Percentiles rank a stretch among this genome's conserved stretches.
Evolutionary conservation across 2,329 filamentous ascomycete species (phyloP).

Genomic region (Fusarium sp.): DNA sequence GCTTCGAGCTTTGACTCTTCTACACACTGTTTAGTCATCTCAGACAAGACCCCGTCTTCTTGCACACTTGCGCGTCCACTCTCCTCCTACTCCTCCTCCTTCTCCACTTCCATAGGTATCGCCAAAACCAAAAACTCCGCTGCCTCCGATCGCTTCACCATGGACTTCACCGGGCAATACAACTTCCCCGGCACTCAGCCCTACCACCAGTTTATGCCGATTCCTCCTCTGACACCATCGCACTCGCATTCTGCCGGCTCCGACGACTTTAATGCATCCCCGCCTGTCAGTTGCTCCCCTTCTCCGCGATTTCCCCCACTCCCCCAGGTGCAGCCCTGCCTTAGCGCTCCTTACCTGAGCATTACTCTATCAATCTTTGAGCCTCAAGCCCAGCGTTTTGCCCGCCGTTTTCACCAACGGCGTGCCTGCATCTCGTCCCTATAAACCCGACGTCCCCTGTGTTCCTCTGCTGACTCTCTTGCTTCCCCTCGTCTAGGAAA

Average conservation of each 20-base stretch:
- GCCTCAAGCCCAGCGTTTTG: constrained; percentile 14
- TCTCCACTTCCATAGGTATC: constrained; percentile 12
- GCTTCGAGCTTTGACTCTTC: constrained; percentile 9
- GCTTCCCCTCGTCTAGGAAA: constrained; percentile 53
- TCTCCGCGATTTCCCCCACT: constrained; percentile 42
- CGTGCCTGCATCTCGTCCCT: constrained; percentile 27
- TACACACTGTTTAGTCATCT: constrained; percentile 5
- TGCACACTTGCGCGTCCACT: neutral
- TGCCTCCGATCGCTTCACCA: constrained; percentile 40
- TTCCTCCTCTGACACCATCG: constrained; percentile 65
- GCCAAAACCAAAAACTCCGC: constrained; percentile 2
- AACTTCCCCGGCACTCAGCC: constrained; percentile 60
- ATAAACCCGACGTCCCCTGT: constrained; percentile 7
- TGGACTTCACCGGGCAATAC: constrained; percentile 64
- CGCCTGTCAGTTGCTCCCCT: constrained; percentile 59
- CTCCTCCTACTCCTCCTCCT: constrained; percentile 13
- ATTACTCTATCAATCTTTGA: constrained; percentile 45
- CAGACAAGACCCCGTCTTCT: neutral
- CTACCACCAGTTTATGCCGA: constrained; percentile 65
- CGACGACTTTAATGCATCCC: constrained; percentile 66
- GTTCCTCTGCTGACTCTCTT: constrained; percentile 20
- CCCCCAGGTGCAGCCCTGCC: constrained; percentile 41
- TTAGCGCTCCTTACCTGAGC: constrained; percentile 49
- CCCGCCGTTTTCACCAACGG: constrained; percentile 9
- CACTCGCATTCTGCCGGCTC: constrained; percentile 65